Percentiles rank a stretch among this genome's conserved stretches.
These are phyloP conservation scores for Papiliotrema fonsecae DNA, from an alignment of 1,284 basidiomycete genomes.

Conservation along the genomic window DNA sequence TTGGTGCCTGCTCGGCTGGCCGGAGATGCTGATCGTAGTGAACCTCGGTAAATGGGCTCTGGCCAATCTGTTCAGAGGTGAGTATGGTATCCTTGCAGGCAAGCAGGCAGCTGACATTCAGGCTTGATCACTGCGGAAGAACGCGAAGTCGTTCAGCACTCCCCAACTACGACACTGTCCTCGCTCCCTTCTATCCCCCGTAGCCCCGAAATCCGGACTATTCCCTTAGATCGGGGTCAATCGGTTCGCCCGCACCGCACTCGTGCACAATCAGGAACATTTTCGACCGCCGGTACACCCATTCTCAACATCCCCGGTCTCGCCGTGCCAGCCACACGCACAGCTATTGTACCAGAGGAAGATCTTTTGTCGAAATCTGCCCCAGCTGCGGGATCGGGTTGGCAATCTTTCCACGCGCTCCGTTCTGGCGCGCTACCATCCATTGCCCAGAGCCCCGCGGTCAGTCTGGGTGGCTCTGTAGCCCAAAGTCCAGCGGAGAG, in stretches of 20 bases:
- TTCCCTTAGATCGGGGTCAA: constrained; percentile 34
- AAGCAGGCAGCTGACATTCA: not conserved
- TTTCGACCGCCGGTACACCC: constrained; percentile 17
- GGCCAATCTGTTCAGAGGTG: constrained; percentile 42
- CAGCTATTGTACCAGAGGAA: constrained; percentile 42
- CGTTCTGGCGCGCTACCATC: constrained; percentile 15
- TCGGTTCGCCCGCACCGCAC: constrained; percentile 28
- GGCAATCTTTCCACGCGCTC: constrained; percentile 24
- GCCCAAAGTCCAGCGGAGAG: not conserved
- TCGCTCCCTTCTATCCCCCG: constrained; percentile 28
- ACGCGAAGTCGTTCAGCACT: constrained; percentile 21
- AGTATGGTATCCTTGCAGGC: constrained; percentile 1
- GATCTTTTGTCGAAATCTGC: constrained; percentile 26
- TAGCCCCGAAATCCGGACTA: constrained; percentile 32
- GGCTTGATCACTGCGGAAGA: constrained; percentile 47
- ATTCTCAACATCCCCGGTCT: constrained; percentile 56
- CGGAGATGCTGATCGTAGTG: constrained; percentile 24
- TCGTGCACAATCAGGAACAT: constrained; percentile 27
- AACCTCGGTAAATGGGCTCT: constrained; percentile 49
- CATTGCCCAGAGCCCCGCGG: constrained; percentile 8
- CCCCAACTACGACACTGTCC: constrained; percentile 15
- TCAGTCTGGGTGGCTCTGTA: not conserved
- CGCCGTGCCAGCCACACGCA: constrained; percentile 62
- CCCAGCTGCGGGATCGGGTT: constrained; percentile 15
- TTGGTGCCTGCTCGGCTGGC: too few relatives aligned